A percentile compares a stretch with the other conserved stretches of the same genome.
These are phyloP conservation scores for Microdochium trichocladiopsis DNA, from an alignment of 2,329 filamentous ascomycete species.

Conservation along the genomic window DNA sequence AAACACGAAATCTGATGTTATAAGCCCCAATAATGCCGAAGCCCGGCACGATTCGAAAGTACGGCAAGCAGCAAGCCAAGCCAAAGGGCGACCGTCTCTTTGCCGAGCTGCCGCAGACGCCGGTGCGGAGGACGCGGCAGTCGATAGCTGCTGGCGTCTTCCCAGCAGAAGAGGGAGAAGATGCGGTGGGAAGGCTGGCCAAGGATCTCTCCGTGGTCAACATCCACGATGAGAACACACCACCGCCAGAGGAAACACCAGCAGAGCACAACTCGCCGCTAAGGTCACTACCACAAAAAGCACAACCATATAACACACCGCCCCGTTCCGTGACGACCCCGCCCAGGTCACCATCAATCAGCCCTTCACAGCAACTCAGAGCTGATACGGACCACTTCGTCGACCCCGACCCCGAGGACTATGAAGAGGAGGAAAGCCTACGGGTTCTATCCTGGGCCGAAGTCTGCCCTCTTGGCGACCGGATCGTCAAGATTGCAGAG, in stretches of 20 bases:
- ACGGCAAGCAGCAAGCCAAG: conserved; percentile 42
- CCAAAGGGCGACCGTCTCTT: conserved; percentile 41
- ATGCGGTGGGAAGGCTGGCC: conserved; percentile 22
- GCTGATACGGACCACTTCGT: conserved; percentile 3
- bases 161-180: conserved; percentile 8
- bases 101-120: conserved; percentile 43
- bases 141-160: conserved; percentile 5
- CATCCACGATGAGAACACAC: conserved; percentile 14
- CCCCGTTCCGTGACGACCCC: background rate
- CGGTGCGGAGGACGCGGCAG: conserved; percentile 23
- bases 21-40: conserved; percentile 28
- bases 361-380: conserved; percentile 4
- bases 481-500: conserved; percentile 58
- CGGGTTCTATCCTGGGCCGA: conserved; percentile 48
- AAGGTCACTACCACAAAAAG: conserved; percentile 6
- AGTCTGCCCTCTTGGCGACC: conserved; percentile 43
- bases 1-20: background rate
- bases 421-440: conserved; percentile 18
- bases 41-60: conserved; percentile 34
- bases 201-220: conserved; percentile 19
- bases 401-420: conserved; percentile 4
- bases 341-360: background rate
- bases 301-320: conserved; percentile 6
- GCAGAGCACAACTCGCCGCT: conserved; percentile 6
- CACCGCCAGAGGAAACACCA: conserved; percentile 1